Evolutionary conservation across 2,329 filamentous ascomycete species (phyloP), one percentile per base, ranked within the genome.

Genomic region (Cladosporium sphaerospermum): DNA sequence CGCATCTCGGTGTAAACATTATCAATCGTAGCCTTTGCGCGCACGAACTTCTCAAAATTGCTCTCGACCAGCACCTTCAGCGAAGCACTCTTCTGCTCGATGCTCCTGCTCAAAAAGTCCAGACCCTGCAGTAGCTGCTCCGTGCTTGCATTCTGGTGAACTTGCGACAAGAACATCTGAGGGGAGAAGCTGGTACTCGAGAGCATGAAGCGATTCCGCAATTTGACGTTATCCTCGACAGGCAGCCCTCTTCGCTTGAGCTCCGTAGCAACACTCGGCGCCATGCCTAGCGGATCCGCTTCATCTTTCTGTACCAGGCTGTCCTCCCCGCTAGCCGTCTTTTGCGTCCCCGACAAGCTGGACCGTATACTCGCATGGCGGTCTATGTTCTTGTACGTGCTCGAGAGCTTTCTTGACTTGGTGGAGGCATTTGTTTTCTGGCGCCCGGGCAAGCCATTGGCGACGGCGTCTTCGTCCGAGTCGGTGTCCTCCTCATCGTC

Each of bases 1-100:
- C 80, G 76, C 93, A 99, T 99, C 70, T 99, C 93, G 57, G 85
- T 95, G 73, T 99, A 99, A 49, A 99, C 93, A 72, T 95, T 95
- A 73, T 99, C 93, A 64, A 99, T 97, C 7, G 92, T 97, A 14
- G 92, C 89, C 71, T 99, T 99, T 41, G 93, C 93, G 58, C 89
- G 86, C 53, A 99, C 93, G 74, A 99, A 99, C 60, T 92, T 86
- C 71, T 99, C 95, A 67, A 99, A 99, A 69, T 99, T 99, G 59
- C 89, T 92, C 70, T 99, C 93, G 19, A 99, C 93, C 14, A 99
- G 79, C 9, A 95, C 88, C 68, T 99, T 99, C 56, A 99, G 80
- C 3, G 91, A 96, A 0, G 92, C 93, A 0, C 92, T 96, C 71
- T 99, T 99, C 72, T 97, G 89, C 64, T 97, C 93, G 64, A 99